A percentile compares a stretch with the other conserved stretches of the same genome.
Evolutionary conservation across 345 rosid species (phyloP).

Genomic region (Carallia brachiata): DNA sequence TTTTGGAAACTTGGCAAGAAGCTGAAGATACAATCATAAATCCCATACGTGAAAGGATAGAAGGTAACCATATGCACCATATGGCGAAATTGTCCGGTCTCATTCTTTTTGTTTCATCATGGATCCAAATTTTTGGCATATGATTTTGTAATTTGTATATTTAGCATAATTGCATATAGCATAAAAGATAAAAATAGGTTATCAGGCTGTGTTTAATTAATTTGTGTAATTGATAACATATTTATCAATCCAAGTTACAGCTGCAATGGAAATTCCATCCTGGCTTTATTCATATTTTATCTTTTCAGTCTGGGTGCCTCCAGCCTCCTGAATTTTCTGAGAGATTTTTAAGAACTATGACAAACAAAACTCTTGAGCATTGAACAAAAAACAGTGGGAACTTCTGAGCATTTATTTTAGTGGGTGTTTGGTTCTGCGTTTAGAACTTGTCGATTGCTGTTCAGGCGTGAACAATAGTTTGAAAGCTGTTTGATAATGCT

Average conservation of each 20-base stretch:
- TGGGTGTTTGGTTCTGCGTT: too few relatives aligned
- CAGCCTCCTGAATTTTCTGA: too few relatives aligned
- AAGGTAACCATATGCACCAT: constrained; percentile 8
- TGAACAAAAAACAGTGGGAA: too few relatives aligned
- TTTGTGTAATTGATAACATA: constrained; percentile 10
- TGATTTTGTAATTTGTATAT: constrained; percentile 28
- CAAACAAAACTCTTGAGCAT: too few relatives aligned
- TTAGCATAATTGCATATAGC: neutral
- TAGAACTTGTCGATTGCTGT: too few relatives aligned
- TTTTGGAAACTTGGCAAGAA: neutral
- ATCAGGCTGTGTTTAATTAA: constrained; percentile 10
- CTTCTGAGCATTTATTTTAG: too few relatives aligned
- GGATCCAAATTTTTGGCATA: constrained; percentile 31
- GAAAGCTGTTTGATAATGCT: too few relatives aligned
- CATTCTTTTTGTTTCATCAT: constrained; percentile 14
- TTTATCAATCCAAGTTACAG: constrained; percentile 15
- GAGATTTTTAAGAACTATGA: too few relatives aligned
- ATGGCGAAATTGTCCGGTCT: constrained; percentile 33
- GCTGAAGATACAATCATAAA: constrained; percentile 3
- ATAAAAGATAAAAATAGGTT: constrained; percentile 19
- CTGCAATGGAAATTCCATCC: constrained; percentile 21
- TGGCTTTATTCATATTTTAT: too few relatives aligned
- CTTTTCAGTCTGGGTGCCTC: too few relatives aligned
- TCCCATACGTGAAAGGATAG: constrained; percentile 2
- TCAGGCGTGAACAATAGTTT: too few relatives aligned